A percentile compares a stretch with the other conserved stretches of the same genome.
These are phyloP conservation scores for Paecilomyces sp. DNA, from an alignment of 2,329 filamentous ascomycete species.

Conservation along the genomic window DNA sequence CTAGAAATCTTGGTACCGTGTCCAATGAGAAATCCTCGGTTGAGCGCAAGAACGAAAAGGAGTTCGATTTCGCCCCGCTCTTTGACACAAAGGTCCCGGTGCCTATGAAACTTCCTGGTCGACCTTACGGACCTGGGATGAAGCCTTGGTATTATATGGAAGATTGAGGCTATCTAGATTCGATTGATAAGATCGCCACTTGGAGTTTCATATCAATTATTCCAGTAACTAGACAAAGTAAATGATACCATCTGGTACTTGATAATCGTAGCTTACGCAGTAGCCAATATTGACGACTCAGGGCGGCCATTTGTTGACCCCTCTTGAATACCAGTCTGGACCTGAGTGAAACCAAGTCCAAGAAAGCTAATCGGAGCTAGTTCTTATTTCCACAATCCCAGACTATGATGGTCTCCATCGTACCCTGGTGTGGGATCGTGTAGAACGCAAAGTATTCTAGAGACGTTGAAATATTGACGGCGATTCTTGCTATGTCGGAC, in stretches of 20 bases:
- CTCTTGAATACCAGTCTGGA: not conserved
- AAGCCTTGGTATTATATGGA: slow-evolving; percentile 10
- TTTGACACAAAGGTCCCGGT: slow-evolving; percentile 37
- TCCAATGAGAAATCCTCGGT: slow-evolving; percentile 4
- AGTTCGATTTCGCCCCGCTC: slow-evolving; percentile 12
- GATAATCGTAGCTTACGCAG: not conserved
- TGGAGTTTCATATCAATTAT: not conserved
- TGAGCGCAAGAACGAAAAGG: slow-evolving; percentile 26
- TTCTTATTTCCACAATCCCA: too few relatives aligned
- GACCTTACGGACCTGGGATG: slow-evolving; percentile 8
- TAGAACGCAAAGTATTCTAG: not conserved
- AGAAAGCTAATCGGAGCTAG: not conserved
- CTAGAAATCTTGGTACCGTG: not conserved
- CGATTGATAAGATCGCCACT: not conserved
- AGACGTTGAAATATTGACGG: not conserved
- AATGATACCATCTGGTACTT: not conserved
- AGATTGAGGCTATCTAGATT: not conserved
- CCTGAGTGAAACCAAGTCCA: not conserved
- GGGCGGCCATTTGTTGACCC: not conserved
- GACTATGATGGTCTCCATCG: too few relatives aligned
- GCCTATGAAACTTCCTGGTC: slow-evolving; percentile 35
- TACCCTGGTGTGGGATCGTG: too few relatives aligned
- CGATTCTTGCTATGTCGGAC: not conserved
- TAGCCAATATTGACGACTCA: too few relatives aligned
- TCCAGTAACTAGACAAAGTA: not conserved